These are phyloP conservation scores for Plasmodium cynomolgi DNA, from an alignment of 169 alveolate genomes.

Conservation along the genomic window DNA sequence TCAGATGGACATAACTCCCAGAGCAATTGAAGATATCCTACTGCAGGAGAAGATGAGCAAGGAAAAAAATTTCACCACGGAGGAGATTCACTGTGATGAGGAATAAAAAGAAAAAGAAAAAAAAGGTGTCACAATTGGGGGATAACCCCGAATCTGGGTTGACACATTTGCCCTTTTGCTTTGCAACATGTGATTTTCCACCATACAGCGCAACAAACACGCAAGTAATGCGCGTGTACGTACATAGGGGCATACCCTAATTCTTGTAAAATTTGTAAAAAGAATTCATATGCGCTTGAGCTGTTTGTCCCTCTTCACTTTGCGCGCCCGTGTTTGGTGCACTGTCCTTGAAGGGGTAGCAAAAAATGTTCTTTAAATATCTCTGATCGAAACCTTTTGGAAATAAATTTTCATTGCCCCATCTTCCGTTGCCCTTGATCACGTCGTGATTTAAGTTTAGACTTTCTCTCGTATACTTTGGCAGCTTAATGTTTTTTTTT, in stretches of 20 bases:
- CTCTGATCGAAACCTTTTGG: conserved; percentile 92
- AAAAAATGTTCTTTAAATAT: conserved; percentile 85
- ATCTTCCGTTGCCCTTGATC: conserved; percentile 90
- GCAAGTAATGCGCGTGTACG: neutral
- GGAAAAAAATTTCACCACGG: conserved; percentile 22
- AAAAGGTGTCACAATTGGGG: neutral
- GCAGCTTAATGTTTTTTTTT: conserved; percentile 83
- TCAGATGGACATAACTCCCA: conserved; percentile 68
- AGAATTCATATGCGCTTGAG: conserved; percentile 65
- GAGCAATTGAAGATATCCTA: conserved; percentile 39
- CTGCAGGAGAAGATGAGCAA: conserved; percentile 19
- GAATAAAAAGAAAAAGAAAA: conserved; percentile 21
- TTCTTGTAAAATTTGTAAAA: conserved; percentile 67
- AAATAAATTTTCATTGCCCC: conserved; percentile 90
- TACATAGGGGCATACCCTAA: neutral
- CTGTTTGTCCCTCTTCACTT: neutral
- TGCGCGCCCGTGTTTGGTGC: conserved; percentile 15
- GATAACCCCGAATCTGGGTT: neutral
- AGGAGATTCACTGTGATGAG: conserved; percentile 70
- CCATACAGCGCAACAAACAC: neutral
- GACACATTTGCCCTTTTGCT: neutral
- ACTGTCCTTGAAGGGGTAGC: conserved; percentile 81
- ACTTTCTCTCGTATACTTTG: conserved; percentile 89
- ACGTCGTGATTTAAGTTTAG: conserved; percentile 86
- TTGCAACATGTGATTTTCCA: neutral